These are phyloP conservation scores for Amphichorda felina DNA, from an alignment of 2,329 filamentous ascomycete species.

Conservation along the genomic window DNA sequence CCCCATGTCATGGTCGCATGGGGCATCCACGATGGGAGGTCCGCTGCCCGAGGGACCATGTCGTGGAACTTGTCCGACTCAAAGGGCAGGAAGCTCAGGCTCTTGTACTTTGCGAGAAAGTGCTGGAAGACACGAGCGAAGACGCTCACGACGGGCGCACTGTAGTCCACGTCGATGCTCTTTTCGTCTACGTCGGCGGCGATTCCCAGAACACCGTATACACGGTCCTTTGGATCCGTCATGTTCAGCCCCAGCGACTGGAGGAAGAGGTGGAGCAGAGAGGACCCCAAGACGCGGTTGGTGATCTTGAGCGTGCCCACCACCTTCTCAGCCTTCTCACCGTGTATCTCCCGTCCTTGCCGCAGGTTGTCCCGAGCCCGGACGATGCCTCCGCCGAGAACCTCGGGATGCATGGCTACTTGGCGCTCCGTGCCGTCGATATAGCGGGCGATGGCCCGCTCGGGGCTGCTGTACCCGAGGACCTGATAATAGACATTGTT, in stretches of 20 bases:
- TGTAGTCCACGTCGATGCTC: not conserved
- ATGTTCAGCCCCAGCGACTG: not conserved
- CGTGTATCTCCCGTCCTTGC: not conserved
- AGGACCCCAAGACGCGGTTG: not conserved
- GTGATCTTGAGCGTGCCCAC: not conserved
- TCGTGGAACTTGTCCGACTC: not conserved
- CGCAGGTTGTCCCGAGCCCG: not conserved
- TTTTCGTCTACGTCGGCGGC: not conserved
- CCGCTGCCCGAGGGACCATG: not conserved
- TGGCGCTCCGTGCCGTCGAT: not conserved
- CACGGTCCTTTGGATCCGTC: not conserved
- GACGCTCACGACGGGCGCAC: not conserved
- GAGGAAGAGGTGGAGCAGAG: not conserved
- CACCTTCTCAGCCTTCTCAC: not conserved
- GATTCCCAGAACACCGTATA: not conserved
- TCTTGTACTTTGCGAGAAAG: not conserved
- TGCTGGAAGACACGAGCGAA: not conserved
- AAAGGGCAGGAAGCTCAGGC: not conserved
- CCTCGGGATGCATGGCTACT: not conserved
- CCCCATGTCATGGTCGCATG: not conserved
- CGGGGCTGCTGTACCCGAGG: not conserved
- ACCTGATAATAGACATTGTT: not conserved
- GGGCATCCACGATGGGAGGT: not conserved
- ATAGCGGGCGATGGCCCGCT: not conserved
- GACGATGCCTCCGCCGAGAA: not conserved